Evolutionary conservation across 1,284 basidiomycete species (phyloP).

Genomic region (Ustilago trichophora): DNA sequence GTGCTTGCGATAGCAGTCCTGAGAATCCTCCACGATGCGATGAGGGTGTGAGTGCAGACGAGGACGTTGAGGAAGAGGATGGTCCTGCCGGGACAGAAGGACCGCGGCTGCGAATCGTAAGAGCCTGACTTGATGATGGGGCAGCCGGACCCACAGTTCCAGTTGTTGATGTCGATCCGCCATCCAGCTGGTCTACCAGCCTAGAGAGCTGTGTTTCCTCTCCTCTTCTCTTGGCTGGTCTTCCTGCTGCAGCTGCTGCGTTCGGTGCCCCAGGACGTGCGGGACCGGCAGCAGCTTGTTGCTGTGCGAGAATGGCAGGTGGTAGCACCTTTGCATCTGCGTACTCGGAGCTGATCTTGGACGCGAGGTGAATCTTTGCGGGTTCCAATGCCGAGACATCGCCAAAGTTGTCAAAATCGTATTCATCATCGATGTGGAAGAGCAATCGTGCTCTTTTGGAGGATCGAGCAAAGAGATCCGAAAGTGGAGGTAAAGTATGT

Average conservation of each 20-base stretch:
- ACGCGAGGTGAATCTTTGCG: constrained; percentile 69
- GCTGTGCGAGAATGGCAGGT: constrained; percentile 80
- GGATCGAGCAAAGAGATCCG: constrained; percentile 41
- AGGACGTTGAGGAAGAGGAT: constrained; percentile 19
- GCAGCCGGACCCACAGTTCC: constrained; percentile 15
- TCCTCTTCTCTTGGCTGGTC: constrained; percentile 17
- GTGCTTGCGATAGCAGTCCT: constrained; percentile 54
- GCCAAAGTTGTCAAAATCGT: constrained; percentile 43
- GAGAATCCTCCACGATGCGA: constrained; percentile 35
- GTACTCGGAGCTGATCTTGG: constrained; percentile 85
- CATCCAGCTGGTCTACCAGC: constrained; percentile 42
- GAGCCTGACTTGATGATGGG: constrained; percentile 30
- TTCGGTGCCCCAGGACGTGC: constrained; percentile 24
- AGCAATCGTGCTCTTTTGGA: constrained; percentile 41
- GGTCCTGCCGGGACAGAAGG: constrained; percentile 6
- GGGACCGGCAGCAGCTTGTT: constrained; percentile 78
- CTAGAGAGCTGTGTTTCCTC: constrained; percentile 22
- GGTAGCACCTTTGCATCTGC: constrained; percentile 85
- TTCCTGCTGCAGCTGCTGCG: constrained; percentile 2
- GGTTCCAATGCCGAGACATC: constrained; percentile 24
- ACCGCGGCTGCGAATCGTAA: constrained; percentile 20
- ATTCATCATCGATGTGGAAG: constrained; percentile 36
- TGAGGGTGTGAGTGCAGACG: constrained; percentile 25
- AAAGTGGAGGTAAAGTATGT: constrained; percentile 28
- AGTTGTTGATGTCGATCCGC: constrained; percentile 7